Evolutionary conservation across 441 rosid species (phyloP).

Genomic region (Macaranga tanarius): DNA sequence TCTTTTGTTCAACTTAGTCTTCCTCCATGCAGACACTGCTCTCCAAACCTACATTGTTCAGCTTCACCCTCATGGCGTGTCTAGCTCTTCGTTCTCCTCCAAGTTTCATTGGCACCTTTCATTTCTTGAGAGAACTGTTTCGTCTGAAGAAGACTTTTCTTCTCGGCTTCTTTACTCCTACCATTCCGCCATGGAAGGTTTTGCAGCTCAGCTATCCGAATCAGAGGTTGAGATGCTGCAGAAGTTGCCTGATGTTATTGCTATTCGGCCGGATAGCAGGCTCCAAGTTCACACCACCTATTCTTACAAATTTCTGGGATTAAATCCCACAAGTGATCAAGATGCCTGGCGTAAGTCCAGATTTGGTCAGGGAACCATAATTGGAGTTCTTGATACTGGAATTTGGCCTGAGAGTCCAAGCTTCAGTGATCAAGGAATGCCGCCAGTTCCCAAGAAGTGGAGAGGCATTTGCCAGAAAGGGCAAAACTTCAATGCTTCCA

Average conservation of each 20-base stretch:
- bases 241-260: slow-evolving; percentile 59
- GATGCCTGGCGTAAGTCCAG: slow-evolving; percentile 70
- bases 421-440: slow-evolving; percentile 64
- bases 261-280: slow-evolving; percentile 70
- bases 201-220: slow-evolving; percentile 68
- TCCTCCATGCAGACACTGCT: slow-evolving; percentile 34
- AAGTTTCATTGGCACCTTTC: slow-evolving; percentile 83
- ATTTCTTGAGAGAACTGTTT: slow-evolving; percentile 49
- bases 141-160: slow-evolving; percentile 42
- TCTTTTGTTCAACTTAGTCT: slow-evolving; percentile 31
- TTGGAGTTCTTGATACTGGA: slow-evolving; percentile 75
- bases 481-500: slow-evolving; percentile 38
- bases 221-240: slow-evolving; percentile 46
- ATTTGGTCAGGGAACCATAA: slow-evolving; percentile 68
- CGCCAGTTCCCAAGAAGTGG: slow-evolving; percentile 68
- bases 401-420: slow-evolving; percentile 80
- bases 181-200: slow-evolving; percentile 80
- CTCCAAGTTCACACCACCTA: slow-evolving; percentile 77
- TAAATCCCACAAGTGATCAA: slow-evolving; percentile 45
- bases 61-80: slow-evolving; percentile 62
- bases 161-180: slow-evolving; percentile 86
- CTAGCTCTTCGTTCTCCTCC: slow-evolving; percentile 41
- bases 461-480: slow-evolving; percentile 67
- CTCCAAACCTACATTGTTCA: slow-evolving; percentile 78
- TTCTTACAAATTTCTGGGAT: slow-evolving; percentile 76